Conservation (phyloP, 352 stramenopile genomes). For the Pythium phragmitis region DNA sequence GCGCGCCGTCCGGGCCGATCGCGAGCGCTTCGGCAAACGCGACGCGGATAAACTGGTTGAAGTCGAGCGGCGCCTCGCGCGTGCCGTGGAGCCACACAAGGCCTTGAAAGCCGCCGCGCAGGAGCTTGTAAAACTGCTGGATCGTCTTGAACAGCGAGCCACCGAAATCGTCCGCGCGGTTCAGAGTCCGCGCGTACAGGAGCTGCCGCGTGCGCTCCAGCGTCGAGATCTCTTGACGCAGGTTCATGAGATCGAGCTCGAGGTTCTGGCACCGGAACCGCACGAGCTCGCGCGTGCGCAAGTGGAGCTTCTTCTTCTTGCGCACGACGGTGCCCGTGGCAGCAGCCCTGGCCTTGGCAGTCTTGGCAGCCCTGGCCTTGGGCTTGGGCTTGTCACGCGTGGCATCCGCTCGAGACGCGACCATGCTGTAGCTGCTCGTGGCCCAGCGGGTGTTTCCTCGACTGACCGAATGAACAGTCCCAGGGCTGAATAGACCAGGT, state of each 20-base stretch:
- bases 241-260: slow-evolving; percentile 21
- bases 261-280: slow-evolving; percentile 10
- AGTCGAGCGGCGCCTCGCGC: slow-evolving; percentile 5
- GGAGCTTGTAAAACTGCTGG: slow-evolving; percentile 9
- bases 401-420: background rate
- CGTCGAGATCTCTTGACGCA: slow-evolving; percentile 16
- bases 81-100: slow-evolving; percentile 2
- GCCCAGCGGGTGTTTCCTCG: background rate
- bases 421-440: background rate
- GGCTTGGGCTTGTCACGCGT: background rate
- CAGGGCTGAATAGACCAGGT: background rate
- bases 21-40: slow-evolving; percentile 7
- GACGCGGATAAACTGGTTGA: slow-evolving; percentile 7
- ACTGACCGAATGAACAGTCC: background rate
- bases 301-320: slow-evolving; percentile 14
- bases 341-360: background rate
- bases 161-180: slow-evolving; percentile 1
- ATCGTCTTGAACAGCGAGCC: slow-evolving; percentile 3
- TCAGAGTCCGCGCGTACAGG: slow-evolving; percentile 9
- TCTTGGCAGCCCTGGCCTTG: background rate
- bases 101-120: slow-evolving; percentile 2
- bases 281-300: slow-evolving; percentile 18
- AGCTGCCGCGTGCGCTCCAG: slow-evolving; percentile 9
- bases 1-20: background rate
- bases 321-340: background rate